Evolutionary conservation across 2,329 filamentous ascomycete genomes (phyloP).

Genomic region (Colletotrichum eleusines): DNA sequence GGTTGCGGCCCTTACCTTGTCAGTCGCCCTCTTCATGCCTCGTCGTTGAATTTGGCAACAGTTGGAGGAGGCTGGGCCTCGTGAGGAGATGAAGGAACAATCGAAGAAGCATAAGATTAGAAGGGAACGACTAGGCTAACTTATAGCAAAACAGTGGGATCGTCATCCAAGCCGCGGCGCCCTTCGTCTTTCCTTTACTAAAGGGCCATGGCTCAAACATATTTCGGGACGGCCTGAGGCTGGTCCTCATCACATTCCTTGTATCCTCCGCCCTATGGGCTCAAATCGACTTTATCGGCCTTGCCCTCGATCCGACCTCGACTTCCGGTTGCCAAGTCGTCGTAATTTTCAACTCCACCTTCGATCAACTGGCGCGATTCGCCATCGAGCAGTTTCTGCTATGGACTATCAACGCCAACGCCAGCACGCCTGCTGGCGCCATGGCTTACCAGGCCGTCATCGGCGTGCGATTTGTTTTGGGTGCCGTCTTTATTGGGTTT

Average conservation of each 20-base stretch:
- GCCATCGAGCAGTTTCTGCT: conserved; percentile 66
- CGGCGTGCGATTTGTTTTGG: conserved; percentile 62
- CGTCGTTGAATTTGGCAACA: background rate
- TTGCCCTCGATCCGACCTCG: conserved; percentile 59
- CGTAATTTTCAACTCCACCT: conserved; percentile 64
- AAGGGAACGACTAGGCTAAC: conserved; percentile 46
- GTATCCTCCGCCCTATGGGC: conserved; percentile 66
- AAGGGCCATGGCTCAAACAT: conserved; percentile 62
- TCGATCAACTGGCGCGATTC: conserved; percentile 69
- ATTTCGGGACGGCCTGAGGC: conserved; percentile 71
- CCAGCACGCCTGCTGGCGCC: conserved; percentile 52
- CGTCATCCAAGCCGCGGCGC: conserved; percentile 64
- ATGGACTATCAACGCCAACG: conserved; percentile 60
- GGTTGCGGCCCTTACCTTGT: conserved; percentile 68
- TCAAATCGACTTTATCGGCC: conserved; percentile 62
- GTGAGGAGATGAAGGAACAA: conserved; percentile 2
- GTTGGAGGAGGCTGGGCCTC: background rate
- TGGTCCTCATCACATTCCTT: conserved; percentile 71
- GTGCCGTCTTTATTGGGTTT: conserved; percentile 66
- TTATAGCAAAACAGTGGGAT: conserved; percentile 58
- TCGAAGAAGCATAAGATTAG: background rate
- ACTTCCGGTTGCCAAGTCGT: conserved; percentile 63
- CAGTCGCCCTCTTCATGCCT: conserved; percentile 47
- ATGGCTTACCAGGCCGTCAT: conserved; percentile 62
- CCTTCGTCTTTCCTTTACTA: conserved; percentile 58